A percentile compares a stretch with the other conserved stretches of the same genome.
phyloP scores from a whole-genome alignment of 2,329 filamentous ascomycete species.

The Aspergillus alliaceus region DNA sequence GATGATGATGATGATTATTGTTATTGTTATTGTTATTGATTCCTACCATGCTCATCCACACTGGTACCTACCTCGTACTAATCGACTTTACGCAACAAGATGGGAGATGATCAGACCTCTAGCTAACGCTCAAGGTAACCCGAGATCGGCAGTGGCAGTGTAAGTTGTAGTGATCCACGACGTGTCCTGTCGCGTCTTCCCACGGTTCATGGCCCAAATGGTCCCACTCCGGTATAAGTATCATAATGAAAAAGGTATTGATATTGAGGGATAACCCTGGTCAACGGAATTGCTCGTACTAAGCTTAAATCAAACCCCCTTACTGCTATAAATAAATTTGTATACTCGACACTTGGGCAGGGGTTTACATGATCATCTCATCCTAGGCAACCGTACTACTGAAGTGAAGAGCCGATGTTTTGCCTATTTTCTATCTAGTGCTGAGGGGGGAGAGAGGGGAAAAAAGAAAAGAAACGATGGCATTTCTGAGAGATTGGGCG shows the following conservation, averaged over 20 bases:
- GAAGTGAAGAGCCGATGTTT: neutral
- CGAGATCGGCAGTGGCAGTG: constrained; percentile 33
- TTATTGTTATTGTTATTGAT: neutral
- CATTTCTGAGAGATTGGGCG: neutral
- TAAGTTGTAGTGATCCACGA: constrained; percentile 7
- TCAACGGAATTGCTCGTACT: neutral
- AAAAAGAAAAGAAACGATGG: neutral
- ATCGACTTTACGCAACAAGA: neutral
- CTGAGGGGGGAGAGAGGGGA: neutral
- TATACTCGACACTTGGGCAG: neutral
- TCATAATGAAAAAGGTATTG: neutral
- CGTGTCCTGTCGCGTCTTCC: constrained; percentile 5
- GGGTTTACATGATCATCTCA: constrained; percentile 5
- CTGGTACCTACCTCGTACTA: neutral
- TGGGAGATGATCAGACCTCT: constrained; percentile 24
- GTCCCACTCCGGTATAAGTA: neutral
- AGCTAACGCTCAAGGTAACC: constrained; percentile 17
- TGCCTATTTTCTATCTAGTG: neutral
- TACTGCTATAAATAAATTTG: neutral
- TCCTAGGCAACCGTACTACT: neutral
- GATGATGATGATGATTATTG: too few relatives aligned
- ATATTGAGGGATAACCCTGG: neutral
- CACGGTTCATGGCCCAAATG: constrained; percentile 10
- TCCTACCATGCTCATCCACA: neutral
- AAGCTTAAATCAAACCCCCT: neutral